Evolutionary conservation across 164 flowering plant genomes (phyloP), one percentile per base, ranked within the genome.

Genomic region (Sextonia rubra): DNA sequence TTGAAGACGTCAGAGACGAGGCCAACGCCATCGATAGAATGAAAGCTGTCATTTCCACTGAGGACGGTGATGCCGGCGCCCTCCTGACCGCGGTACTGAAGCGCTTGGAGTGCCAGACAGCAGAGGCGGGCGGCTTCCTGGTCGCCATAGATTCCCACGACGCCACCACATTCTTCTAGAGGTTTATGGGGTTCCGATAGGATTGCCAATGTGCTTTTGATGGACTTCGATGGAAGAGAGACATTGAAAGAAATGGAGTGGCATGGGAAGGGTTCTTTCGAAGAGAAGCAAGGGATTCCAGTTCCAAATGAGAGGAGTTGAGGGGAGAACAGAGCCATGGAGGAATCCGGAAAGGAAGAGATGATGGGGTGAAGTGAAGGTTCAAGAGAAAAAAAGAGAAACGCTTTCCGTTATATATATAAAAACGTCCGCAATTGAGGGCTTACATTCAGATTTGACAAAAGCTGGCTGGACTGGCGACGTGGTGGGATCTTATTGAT

Each of bases 71-170:
- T 95, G 1, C 98, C 98, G 9, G 97, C 98, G 24, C 99, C 98
- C 76, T 95, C 98, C 68, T 93, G 98, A 27, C 98, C 97, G 3
- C 97, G 87, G 77, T 95, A 98, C 69, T 95, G 99, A 26, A 92
- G 86, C 1, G 98, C 90, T 67, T 91, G 98, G 32, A 95, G 96
- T 0, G 98, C 94, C 5, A 93, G 80, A 66, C 88, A 91, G 73
- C 96, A 90, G 66, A 92, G 86, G 3, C 96, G 85, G 5, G 97
- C 85, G 44, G 99, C 96, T 69, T 92, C 98, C 0, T 97, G 89
- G 84, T 95, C 98, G 60, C 97, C 97, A 68, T 81, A 92, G 66
- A 95, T 87, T 12, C 97, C 99, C 55, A 94, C 99, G 18, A 94
- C 97, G n/a, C 98, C 99, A 30, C 5, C 32, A 75, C 98, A 94